phyloP scores from a whole-genome alignment of 2,329 filamentous ascomycete species.

The Neofusicoccum laricinum region DNA sequence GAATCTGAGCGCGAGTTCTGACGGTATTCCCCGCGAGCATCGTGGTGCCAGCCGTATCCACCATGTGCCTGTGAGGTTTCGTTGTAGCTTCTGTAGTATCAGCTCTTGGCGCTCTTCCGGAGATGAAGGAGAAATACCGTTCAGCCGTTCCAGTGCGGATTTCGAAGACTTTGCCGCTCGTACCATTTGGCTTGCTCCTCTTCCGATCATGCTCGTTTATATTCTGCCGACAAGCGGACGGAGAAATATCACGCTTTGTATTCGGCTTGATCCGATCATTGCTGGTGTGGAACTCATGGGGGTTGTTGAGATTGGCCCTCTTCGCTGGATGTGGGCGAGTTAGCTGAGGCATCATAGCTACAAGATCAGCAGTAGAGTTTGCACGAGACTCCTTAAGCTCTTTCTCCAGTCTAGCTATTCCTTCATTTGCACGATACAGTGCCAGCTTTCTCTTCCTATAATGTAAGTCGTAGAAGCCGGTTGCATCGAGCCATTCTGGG shows the following conservation, averaged over 20 bases:
- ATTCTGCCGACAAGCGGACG: not conserved
- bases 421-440: not conserved
- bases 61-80: too few species aligned
- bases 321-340: not conserved
- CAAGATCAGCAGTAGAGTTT: not conserved
- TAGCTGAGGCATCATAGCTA: not conserved
- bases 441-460: not conserved
- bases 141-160: not conserved
- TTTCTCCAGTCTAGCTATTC: not conserved
- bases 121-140: not conserved
- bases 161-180: not conserved
- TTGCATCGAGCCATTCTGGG: not conserved
- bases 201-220: not conserved
- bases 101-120: too few species aligned
- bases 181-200: not conserved
- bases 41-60: too few species aligned
- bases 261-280: not conserved
- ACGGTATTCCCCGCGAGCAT: too few species aligned
- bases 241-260: not conserved
- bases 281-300: not conserved
- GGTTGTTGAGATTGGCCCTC: not conserved
- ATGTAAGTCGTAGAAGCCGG: not conserved
- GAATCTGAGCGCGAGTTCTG: too few species aligned
- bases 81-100: too few species aligned
- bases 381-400: not conserved